These are phyloP conservation scores for Paraglomus brasilianum DNA, from an alignment of 192 early-diverging fungal genomes.

Conservation along the genomic window DNA sequence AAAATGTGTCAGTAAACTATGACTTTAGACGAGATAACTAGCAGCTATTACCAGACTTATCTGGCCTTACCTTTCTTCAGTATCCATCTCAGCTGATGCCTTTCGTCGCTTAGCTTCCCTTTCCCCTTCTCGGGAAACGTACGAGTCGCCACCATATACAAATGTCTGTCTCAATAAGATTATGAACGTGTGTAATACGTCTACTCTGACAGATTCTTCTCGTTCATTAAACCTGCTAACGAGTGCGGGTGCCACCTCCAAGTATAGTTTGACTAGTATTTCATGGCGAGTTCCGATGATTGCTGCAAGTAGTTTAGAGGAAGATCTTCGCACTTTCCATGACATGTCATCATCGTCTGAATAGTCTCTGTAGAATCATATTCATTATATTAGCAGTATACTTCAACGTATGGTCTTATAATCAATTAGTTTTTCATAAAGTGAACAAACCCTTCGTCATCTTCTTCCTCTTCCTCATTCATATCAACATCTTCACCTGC, in stretches of 20 bases:
- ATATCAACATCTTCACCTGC: slow-evolving; percentile 61
- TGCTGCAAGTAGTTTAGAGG: slow-evolving; percentile 68
- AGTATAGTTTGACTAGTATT: slow-evolving; percentile 60
- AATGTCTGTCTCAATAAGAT: slow-evolving; percentile 61
- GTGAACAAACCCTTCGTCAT: slow-evolving; percentile 59
- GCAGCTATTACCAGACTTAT: neutral
- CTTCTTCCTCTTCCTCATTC: slow-evolving; percentile 60
- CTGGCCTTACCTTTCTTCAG: slow-evolving; percentile 41
- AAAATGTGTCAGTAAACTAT: neutral
- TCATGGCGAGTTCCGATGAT: slow-evolving; percentile 74
- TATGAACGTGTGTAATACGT: slow-evolving; percentile 73
- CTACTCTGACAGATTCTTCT: slow-evolving; percentile 81
- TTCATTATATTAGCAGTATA: neutral
- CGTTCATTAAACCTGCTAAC: slow-evolving; percentile 80
- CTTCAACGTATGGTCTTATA: neutral
- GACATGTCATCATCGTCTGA: slow-evolving; percentile 91
- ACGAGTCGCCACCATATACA: slow-evolving; percentile 45
- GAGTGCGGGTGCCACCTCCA: slow-evolving; percentile 67
- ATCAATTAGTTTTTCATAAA: slow-evolving; percentile 3
- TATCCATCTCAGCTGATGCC: slow-evolving; percentile 46
- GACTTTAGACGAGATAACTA: neutral
- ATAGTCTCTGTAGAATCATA: slow-evolving; percentile 55
- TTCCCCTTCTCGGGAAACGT: slow-evolving; percentile 39
- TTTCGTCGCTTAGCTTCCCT: slow-evolving; percentile 50
- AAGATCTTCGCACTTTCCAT: slow-evolving; percentile 86